Percentiles rank a stretch among this genome's conserved stretches.
These are phyloP conservation scores for Camelina laxa DNA, from an alignment of 345 rosid species.

Conservation along the genomic window DNA sequence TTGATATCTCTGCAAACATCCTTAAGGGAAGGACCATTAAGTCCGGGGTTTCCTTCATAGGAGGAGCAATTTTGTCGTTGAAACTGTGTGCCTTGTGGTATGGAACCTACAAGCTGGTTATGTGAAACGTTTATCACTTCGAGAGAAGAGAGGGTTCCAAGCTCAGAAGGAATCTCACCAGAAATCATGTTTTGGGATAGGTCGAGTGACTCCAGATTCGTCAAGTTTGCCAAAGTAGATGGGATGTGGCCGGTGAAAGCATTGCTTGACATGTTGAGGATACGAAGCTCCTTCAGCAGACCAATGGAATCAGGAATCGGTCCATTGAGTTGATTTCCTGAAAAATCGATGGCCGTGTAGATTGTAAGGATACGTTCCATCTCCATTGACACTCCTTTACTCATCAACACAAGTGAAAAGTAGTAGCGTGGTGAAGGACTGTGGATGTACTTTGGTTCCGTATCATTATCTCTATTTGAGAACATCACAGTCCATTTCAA, in stretches of 20 bases:
- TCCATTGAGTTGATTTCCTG: background rate
- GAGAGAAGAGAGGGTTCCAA: background rate
- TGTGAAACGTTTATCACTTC: background rate
- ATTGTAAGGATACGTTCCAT: constrained; percentile 17
- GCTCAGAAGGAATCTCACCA: constrained; percentile 1
- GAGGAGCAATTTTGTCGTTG: background rate
- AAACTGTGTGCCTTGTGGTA: constrained; percentile 11
- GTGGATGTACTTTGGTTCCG: background rate
- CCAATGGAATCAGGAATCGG: background rate
- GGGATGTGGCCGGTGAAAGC: constrained; percentile 12
- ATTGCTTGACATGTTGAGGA: background rate
- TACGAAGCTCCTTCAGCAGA: background rate
- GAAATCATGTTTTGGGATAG: constrained; percentile 14
- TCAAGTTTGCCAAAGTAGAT: background rate
- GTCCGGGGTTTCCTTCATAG: background rate
- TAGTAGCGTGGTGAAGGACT: background rate
- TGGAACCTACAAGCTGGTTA: constrained; percentile 13
- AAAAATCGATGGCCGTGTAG: background rate
- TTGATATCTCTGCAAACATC: background rate
- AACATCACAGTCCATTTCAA: too few relatives aligned
- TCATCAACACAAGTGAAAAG: background rate
- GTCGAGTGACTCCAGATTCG: constrained; percentile 5
- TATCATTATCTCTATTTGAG: too few relatives aligned
- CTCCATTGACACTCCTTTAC: constrained; percentile 2
- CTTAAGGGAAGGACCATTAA: background rate